Conservation (phyloP, 805 yeast genomes). For the Wickerhamomyces canadensis region DNA sequence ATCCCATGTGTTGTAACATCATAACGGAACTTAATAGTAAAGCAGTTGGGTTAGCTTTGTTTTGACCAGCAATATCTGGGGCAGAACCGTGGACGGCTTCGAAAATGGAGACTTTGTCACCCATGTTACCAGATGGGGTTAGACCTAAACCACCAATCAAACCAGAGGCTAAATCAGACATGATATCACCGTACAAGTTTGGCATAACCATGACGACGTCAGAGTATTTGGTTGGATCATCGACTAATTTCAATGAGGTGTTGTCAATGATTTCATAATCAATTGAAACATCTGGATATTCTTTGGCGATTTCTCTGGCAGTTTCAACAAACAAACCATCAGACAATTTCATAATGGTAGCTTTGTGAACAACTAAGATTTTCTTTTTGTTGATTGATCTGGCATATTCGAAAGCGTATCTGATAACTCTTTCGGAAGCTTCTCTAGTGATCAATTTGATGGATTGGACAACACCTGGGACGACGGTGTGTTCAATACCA, state of each 20-base stretch:
- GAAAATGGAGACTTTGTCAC: conserved; percentile 94
- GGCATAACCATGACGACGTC: conserved; percentile 95
- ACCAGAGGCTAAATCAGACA: conserved; percentile 97
- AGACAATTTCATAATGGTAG: conserved; percentile 95
- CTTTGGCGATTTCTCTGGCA: conserved; percentile 84
- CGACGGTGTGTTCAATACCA: conserved; percentile 97
- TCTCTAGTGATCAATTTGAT: conserved; percentile 95
- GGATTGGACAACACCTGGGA: conserved; percentile 97
- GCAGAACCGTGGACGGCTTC: conserved; percentile 99
- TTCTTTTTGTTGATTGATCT: conserved; percentile 80
- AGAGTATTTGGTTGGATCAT: conserved; percentile 81
- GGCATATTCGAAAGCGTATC: conserved; percentile 97
- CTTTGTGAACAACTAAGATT: conserved; percentile 95
- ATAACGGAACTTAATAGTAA: conserved; percentile 90
- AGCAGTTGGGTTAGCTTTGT: conserved; percentile 98
- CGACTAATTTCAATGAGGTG: conserved; percentile 85
- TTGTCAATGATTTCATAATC: conserved; percentile 90
- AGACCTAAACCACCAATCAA: conserved; percentile 98
- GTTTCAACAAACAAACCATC: conserved; percentile 95
- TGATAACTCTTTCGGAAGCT: conserved; percentile 93
- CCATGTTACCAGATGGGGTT: conserved; percentile 99
- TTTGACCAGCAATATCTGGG: conserved; percentile 99
- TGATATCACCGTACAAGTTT: conserved; percentile 97
- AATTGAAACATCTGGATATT: conserved; percentile 85
- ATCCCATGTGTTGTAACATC: conserved; percentile 99